Evolutionary conservation across 140 eudicot genomes (phyloP), one percentile per base, ranked within the genome.

Genomic region (Flaveria floridana): DNA sequence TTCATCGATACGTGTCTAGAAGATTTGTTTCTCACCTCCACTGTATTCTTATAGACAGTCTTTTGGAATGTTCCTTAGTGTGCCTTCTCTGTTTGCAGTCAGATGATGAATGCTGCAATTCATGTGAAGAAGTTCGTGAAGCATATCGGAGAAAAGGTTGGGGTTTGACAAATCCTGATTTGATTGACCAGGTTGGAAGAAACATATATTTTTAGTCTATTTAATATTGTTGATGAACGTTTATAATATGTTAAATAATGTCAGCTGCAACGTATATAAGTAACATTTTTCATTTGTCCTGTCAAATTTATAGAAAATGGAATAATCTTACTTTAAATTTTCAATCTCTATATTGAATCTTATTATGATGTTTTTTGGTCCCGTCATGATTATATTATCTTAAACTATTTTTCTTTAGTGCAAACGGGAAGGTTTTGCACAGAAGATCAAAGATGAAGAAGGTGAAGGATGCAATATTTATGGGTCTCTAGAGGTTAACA

Each of bases 111-210:
- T 94, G 99, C 61, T 94, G 99, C 81, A 94, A 94, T 82, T 83
- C 99, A 76, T 94, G 99, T 84, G 99, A 94, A 77, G 99, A 94
- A 69, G 99, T 94, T 79, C 97, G 96, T 79, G 99, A 94, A 84
- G 97, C 99, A 57, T 94, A 94, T 80, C 78, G 89, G 72, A 94
- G 87, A 86, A 94, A 78, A 79, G 99, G 99, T 42, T 94, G 99
- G 99, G 99, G 91, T 34, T 13, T 94, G 81, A 85, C 97, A 26
- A 90, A 94, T 81, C 76, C 86, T 64, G 99, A 94, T 48, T 59
- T 90, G 74, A 89, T 89, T 77, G 94, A 87, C 81, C 96, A 87
- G 92, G 96, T 89, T 57, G 11, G 61, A 65, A 50, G 15, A 71
- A 68, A 1, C 68, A 26, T 75, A 63, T 16, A 68, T 76, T 44